Percentiles rank a stretch among this genome's conserved stretches.
These are phyloP conservation scores for Tolypocladium inflatum DNA, from an alignment of 2,329 filamentous ascomycete species.

Conservation along the genomic window DNA sequence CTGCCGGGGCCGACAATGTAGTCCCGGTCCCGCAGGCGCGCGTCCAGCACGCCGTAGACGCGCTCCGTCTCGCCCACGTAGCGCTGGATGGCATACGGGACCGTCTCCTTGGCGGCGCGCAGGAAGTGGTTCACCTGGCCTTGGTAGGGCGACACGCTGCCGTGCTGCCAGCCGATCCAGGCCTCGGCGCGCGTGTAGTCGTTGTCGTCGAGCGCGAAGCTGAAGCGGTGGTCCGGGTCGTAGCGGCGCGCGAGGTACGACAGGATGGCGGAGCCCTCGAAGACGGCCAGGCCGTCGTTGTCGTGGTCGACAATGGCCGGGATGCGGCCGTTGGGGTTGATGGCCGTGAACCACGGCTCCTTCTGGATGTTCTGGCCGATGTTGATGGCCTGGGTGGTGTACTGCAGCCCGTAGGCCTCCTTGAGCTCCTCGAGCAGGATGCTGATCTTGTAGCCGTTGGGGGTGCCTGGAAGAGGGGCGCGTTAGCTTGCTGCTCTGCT, in stretches of 20 bases:
- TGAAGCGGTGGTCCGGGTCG: conserved; percentile 43
- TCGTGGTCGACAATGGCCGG: conserved; percentile 59
- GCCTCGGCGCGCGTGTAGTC: conserved; percentile 23
- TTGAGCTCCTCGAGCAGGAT: conserved; percentile 59
- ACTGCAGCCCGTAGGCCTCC: conserved; percentile 52
- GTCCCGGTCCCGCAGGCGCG: conserved; percentile 45
- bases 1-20: conserved; percentile 42
- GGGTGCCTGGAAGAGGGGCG: conserved; percentile 25
- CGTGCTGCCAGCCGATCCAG: conserved; percentile 64
- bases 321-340: conserved; percentile 57
- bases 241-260: conserved; percentile 66
- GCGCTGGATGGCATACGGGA: conserved; percentile 61
- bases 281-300: conserved; percentile 51
- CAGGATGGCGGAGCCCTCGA: conserved; percentile 67
- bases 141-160: conserved; percentile 64
- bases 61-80: conserved; percentile 69
- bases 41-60: conserved; percentile 63
- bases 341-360: conserved; percentile 54
- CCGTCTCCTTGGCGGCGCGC: conserved; percentile 56
- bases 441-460: conserved; percentile 46
- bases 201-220: conserved; percentile 26
- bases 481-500: not conserved
- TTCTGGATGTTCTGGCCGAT: conserved; percentile 56
- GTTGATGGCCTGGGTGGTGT: conserved; percentile 49
- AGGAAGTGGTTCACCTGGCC: conserved; percentile 69